Percentiles rank a stretch among this genome's conserved stretches.
These are phyloP conservation scores for Blepharisma stoltei DNA, from an alignment of 73 alveolate genomes.

Conservation along the genomic window DNA sequence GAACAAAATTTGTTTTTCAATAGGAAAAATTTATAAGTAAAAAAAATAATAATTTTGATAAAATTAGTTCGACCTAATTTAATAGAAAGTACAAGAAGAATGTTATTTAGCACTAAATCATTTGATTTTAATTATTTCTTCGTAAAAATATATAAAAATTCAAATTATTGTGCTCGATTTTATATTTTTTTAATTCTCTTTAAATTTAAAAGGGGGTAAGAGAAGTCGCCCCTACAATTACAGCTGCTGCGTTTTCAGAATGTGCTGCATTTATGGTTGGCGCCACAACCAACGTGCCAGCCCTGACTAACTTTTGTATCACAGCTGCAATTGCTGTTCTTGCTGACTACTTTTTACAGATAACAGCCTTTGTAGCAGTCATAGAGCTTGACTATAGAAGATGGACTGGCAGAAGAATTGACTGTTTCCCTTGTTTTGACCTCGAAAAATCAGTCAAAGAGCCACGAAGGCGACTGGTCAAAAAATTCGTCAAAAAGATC, in stretches of 20 bases:
- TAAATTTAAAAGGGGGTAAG: no score
- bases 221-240: slow-evolving; percentile 88
- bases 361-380: slow-evolving; percentile 82
- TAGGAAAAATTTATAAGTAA: no score
- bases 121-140: no score
- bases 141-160: no score
- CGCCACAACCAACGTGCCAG: slow-evolving; percentile 86
- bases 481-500: slow-evolving; percentile 58
- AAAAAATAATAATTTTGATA: no score
- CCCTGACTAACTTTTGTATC: slow-evolving; percentile 81
- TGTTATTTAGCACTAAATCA: no score
- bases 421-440: slow-evolving; percentile 70
- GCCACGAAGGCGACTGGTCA: slow-evolving; percentile 68
- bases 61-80: no score
- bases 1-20: no score
- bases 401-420: slow-evolving; percentile 69
- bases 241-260: slow-evolving; percentile 93
- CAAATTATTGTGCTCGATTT: no score
- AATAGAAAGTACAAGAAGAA: no score
- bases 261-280: slow-evolving; percentile 91
- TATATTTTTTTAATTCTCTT: no score
- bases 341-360: slow-evolving; percentile 79
- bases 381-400: slow-evolving; percentile 83
- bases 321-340: slow-evolving; percentile 90
- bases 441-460: slow-evolving; percentile 39